phyloP scores from a whole-genome alignment of 441 rosid genomes.

The Raphanus hybrid region DNA sequence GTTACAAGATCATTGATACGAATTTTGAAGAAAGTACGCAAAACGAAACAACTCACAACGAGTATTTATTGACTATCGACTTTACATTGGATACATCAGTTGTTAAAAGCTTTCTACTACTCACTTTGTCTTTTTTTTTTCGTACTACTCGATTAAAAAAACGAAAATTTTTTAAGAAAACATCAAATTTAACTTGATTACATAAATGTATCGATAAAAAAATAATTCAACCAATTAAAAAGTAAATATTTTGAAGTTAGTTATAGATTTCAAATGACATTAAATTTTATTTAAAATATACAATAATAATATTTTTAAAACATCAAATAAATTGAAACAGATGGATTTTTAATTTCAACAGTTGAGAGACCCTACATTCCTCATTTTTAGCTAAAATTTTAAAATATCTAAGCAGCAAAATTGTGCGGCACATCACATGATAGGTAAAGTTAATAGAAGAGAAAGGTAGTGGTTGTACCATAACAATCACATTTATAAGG shows the following conservation, averaged over 20 bases:
- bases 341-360: too few relatives aligned
- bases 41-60: neutral
- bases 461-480: neutral
- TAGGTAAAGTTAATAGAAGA: neutral
- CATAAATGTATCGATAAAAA: too few relatives aligned
- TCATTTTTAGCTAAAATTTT: neutral
- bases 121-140: too few relatives aligned
- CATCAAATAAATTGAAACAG: too few relatives aligned
- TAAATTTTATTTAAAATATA: too few relatives aligned
- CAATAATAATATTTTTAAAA: too few relatives aligned
- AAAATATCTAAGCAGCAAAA: neutral
- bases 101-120: neutral
- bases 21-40: neutral
- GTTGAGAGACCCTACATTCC: neutral
- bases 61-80: neutral
- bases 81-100: neutral
- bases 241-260: too few relatives aligned
- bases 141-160: too few relatives aligned
- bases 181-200: too few relatives aligned
- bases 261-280: too few relatives aligned
- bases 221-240: too few relatives aligned
- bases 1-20: neutral
- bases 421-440: neutral
- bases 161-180: too few relatives aligned
- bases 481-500: neutral